A percentile compares a stretch with the other conserved stretches of the same genome.
Conservation (phyloP, 2,329 filamentous ascomycete species). For the Epichloe baconii region DNA sequence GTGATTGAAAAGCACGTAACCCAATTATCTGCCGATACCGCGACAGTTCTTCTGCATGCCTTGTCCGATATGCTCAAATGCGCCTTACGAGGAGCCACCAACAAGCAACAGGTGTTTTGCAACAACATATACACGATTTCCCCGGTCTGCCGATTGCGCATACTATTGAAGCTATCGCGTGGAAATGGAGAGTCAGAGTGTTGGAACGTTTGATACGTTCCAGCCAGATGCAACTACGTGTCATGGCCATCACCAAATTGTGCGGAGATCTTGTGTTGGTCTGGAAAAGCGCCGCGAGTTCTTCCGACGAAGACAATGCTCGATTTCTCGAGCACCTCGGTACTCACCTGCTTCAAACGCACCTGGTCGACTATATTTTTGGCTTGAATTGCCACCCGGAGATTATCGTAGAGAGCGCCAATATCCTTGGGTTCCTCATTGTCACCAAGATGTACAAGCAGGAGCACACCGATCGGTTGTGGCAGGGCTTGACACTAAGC, state of each 20-base stretch:
- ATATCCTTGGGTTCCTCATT: conserved; percentile 77
- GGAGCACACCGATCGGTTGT: conserved; percentile 65
- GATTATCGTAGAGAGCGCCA: conserved; percentile 66
- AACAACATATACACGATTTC: conserved; percentile 13
- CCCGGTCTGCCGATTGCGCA: conserved; percentile 26
- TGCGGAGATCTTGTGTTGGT: conserved; percentile 54
- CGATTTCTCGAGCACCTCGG: conserved; percentile 54
- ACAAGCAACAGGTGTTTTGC: conserved; percentile 19
- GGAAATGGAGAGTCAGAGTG: conserved; percentile 57
- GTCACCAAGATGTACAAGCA: conserved; percentile 63
- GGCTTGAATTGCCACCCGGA: conserved; percentile 87
- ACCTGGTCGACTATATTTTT: conserved; percentile 74
- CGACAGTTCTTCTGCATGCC: conserved; percentile 23
- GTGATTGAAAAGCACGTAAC: conserved; percentile 45
- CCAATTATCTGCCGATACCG: conserved; percentile 32
- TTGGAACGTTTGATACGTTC: conserved; percentile 64
- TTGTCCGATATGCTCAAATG: conserved; percentile 32
- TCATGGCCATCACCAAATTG: conserved; percentile 64
- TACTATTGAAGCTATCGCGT: conserved; percentile 37
- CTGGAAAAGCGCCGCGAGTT: conserved; percentile 46
- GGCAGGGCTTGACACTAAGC: conserved; percentile 68
- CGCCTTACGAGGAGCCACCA: conserved; percentile 24
- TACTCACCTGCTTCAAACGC: conserved; percentile 53
- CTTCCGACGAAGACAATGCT: conserved; percentile 22
- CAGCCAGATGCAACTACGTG: conserved; percentile 81